phyloP scores from a whole-genome alignment of 345 rosid species.

The Pelargonium nanum region DNA sequence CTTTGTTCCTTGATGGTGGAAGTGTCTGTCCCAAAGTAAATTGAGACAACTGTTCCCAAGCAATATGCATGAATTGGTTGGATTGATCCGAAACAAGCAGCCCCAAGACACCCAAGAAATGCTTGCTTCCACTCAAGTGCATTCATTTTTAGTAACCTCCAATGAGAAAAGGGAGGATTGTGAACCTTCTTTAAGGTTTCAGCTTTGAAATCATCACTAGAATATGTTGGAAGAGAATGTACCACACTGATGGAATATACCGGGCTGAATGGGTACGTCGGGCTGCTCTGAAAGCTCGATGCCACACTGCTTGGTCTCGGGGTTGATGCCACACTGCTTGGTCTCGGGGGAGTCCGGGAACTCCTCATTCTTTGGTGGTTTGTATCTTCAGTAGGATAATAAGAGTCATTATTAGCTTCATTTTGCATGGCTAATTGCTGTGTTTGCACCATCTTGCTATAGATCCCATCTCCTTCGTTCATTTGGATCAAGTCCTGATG shows the following conservation, averaged over 20 bases:
- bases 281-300: constrained; percentile 23
- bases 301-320: constrained; percentile 9
- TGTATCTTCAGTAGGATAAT: constrained; percentile 3
- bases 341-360: constrained; percentile 11
- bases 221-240: constrained; percentile 5
- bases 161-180: constrained; percentile 13
- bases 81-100: constrained; percentile 26
- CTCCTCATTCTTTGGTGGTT: not conserved
- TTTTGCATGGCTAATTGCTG: constrained; percentile 19
- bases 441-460: constrained; percentile 33
- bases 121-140: constrained; percentile 34
- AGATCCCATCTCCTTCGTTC: constrained; percentile 25
- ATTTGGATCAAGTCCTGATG: constrained; percentile 36
- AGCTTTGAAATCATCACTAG: constrained; percentile 10
- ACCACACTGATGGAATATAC: constrained; percentile 18
- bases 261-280: constrained; percentile 20
- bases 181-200: constrained; percentile 1
- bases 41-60: constrained; percentile 28
- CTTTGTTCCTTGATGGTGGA: constrained; percentile 23
- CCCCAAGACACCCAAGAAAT: constrained; percentile 34
- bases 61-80: constrained; percentile 30
- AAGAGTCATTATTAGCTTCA: constrained; percentile 5
- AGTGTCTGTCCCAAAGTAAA: constrained; percentile 28
- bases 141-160: constrained; percentile 33
- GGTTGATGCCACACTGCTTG: constrained; percentile 7